Base-by-base conservation (phyloP, 176 grass and related monocot species). In the Metroxylon sagu region DNA sequence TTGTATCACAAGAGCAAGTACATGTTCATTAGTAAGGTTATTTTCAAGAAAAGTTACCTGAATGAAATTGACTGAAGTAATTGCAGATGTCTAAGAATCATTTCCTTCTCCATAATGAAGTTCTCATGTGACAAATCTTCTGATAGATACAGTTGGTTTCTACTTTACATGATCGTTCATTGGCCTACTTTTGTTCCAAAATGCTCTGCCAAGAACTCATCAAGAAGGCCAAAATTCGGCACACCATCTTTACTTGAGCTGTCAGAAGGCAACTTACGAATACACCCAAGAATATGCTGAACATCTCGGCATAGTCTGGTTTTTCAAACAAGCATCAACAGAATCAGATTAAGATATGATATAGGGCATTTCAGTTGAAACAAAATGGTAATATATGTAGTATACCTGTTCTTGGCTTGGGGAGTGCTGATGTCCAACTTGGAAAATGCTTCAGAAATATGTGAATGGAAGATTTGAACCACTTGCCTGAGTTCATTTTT, bases 401-500 rank as follows among this genome's bases (percentile, higher is more conserved):
- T 58, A 35, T 62, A 85, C 93, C 93, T 88, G 54, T 85, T 92
- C 52, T 88, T 98, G 18, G 87, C 84, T 78, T 89, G 93, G 68
- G 93, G 79, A 72, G 76, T 98, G 59, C 19, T 92, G 18, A 85
- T 25, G 62, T 92, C 87, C 71, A 98, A 80, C 56, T 98, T 98
- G 10, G 73, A 81, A 85, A 88, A 92, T 79, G 81, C 78, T 61
- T 92, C 93, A 21, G 81, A 85, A 67, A 92, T 98, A 79, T 83
- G 85, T 80, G 93, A 85, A 89, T 98, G 93, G 56, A 98, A 98
- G 77, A 91, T 82, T 70, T 98, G 87, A 80, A 98, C 84, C 52
- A 98, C 93, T 88, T 98, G 93, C 76, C 93, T 98, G 80, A 35
- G 81, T 79, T 70, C 14, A 54, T 50, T 21, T 21, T 69, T 17